Percentiles rank a stretch among this genome's conserved stretches.
phyloP scores from a whole-genome alignment of 345 rosid species.

The Gynandropsis gynandra region DNA sequence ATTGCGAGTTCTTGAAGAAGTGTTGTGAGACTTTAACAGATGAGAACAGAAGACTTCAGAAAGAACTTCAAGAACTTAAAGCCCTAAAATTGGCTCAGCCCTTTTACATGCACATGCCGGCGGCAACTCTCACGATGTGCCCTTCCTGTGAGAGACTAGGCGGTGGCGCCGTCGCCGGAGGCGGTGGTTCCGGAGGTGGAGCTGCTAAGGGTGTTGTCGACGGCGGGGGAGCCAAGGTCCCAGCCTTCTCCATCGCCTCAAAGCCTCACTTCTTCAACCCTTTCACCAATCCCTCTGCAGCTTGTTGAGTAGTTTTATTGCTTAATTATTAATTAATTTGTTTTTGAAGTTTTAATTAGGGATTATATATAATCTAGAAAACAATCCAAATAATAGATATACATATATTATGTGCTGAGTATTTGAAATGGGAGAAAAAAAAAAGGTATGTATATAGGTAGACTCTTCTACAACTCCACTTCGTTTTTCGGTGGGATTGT shows the following conservation, averaged over 20 bases:
- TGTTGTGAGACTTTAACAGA: conserved; percentile 84
- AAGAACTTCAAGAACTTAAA: conserved; percentile 78
- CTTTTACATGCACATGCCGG: conserved; percentile 70
- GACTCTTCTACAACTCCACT: conserved; percentile 38
- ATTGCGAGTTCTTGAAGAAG: conserved; percentile 83
- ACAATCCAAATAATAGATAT: background rate
- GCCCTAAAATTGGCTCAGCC: conserved; percentile 51
- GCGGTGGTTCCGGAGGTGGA: conserved; percentile 17
- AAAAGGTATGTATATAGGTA: conserved; percentile 22
- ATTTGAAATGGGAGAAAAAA: conserved; percentile 6
- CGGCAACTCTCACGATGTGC: conserved; percentile 72
- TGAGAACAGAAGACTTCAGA: conserved; percentile 89
- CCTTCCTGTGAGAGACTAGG: conserved; percentile 73
- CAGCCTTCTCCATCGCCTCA: conserved; percentile 41
- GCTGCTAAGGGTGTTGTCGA: conserved; percentile 30
- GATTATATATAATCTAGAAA: background rate
- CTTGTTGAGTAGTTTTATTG: conserved; percentile 38
- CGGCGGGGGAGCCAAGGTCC: conserved; percentile 24
- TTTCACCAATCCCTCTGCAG: conserved; percentile 59
- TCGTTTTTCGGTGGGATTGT: conserved; percentile 70
- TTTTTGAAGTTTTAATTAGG: background rate
- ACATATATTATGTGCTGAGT: too few species aligned
- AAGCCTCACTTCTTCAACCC: conserved; percentile 51
- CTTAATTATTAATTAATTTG: background rate
- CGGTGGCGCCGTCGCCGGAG: conserved; percentile 26